Evolutionary conservation across 768 basidiomycete genomes (phyloP).

Genomic region (Termitomyces sp.): DNA sequence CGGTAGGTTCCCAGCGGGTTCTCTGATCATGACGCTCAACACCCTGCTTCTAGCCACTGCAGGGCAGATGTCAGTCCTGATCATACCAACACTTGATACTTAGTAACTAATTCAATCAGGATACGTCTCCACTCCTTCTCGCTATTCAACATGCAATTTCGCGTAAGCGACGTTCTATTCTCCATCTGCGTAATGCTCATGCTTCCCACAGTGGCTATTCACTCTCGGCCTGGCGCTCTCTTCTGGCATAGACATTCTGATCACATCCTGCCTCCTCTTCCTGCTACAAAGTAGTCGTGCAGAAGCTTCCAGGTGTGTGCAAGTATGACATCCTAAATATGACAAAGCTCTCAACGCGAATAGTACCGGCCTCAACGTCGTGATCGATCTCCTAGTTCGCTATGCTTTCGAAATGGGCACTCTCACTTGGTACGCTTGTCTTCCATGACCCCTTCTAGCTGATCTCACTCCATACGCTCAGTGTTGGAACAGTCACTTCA

Average conservation of each 20-base stretch:
- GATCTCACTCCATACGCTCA: not conserved
- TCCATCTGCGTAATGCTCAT: not conserved
- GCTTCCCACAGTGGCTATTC: constrained; percentile 36
- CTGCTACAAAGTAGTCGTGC: constrained; percentile 31
- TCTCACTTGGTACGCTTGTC: constrained; percentile 32
- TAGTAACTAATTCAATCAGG: constrained; percentile 12
- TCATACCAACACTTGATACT: not conserved
- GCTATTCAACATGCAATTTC: constrained; percentile 16
- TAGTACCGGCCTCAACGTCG: not conserved
- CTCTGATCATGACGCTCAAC: not conserved
- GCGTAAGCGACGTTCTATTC: constrained; percentile 2
- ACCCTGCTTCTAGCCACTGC: constrained; percentile 20
- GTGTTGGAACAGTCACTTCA: constrained; percentile 12
- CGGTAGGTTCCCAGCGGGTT: constrained; percentile 11
- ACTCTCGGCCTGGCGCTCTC: constrained; percentile 41
- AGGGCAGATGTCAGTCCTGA: constrained; percentile 19
- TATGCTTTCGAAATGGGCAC: constrained; percentile 42
- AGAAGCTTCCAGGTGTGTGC: constrained; percentile 27
- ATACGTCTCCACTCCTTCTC: constrained; percentile 18
- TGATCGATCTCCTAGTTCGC: constrained; percentile 10
- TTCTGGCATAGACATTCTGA: constrained; percentile 35
- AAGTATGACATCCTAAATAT: not conserved
- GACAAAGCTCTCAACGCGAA: not conserved
- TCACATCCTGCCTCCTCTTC: constrained; percentile 32
- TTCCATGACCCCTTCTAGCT: not conserved